Evolutionary conservation across 2,329 filamentous ascomycete genomes (phyloP).

Genomic region (Aspergillus hortae): DNA sequence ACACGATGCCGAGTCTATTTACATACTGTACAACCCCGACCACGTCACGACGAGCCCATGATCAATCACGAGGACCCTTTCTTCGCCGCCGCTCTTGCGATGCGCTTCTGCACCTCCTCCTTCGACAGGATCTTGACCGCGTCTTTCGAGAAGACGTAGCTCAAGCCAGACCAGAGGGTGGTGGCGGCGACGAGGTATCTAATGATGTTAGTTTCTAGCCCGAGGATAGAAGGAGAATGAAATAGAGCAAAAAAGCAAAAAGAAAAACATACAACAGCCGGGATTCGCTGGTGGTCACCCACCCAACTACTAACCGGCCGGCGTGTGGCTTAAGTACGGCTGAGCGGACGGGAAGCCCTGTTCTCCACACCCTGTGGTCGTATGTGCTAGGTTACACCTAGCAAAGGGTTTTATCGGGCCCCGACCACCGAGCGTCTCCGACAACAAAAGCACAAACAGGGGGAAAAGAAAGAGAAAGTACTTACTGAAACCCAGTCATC

Average conservation of each 20-base stretch:
- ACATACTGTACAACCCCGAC: not conserved
- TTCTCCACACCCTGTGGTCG: constrained; percentile 48
- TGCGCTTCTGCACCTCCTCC: constrained; percentile 37
- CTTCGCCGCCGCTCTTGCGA: constrained; percentile 26
- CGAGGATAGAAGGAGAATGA: not conserved
- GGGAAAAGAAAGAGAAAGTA: constrained; percentile 9
- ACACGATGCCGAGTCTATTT: not conserved
- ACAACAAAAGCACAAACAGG: not conserved
- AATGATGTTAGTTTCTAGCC: constrained; percentile 16
- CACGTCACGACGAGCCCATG: too few species aligned
- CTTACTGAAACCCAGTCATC: constrained; percentile 47
- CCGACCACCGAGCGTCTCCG: not conserved
- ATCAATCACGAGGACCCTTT: constrained; percentile 17
- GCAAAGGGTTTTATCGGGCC: constrained; percentile 15
- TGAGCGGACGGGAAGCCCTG: constrained; percentile 49
- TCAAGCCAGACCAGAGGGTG: constrained; percentile 89
- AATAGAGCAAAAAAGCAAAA: constrained; percentile 5
- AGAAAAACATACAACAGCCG: constrained; percentile 42
- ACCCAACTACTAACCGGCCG: constrained; percentile 48
- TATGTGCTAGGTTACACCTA: constrained; percentile 24
- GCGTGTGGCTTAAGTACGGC: constrained; percentile 48
- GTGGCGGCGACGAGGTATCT: constrained; percentile 84
- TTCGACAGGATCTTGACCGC: constrained; percentile 77
- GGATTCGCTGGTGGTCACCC: constrained; percentile 49
- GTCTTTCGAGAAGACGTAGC: constrained; percentile 86